Base-by-base conservation (phyloP, 768 basidiomycete species). In the Suillus sp. region DNA sequence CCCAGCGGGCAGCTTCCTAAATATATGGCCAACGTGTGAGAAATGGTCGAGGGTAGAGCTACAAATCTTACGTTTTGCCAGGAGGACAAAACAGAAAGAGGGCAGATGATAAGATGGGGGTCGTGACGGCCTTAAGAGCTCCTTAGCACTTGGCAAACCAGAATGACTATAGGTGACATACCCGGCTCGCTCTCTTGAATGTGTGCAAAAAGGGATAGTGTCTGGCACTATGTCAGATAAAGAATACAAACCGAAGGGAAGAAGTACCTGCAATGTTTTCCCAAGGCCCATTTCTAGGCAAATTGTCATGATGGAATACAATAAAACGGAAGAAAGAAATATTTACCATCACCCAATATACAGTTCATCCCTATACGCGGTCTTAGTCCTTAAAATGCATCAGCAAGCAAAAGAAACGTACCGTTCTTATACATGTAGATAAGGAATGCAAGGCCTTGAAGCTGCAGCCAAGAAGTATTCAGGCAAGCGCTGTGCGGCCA, bases 91-190 rank as follows among this genome's bases (percentile, higher is more conserved):
- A 88, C 87, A 9, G 88, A 89, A 3, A 92, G 80, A 0, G 90
- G 90, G 69, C 90, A 91, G 60, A 91, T 82, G 53, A 92, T 83
- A 32, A 92, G 81, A 73, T 90, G 89, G 11, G 90, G 88, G 38
- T 86, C 85, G 27, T 72, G 74, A n/a, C 62, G 66, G 10, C 76
- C 82, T 82, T 40, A 22, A 50, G 9, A 20, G 20, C 27, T 20
- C 6, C 18, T 57, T 3, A 27, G 57, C 54, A 0, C 57, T 14
- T 27, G 27, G 3, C 40, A 53, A 57, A 54, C 22, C 45, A 20
- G 6, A 9, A 11, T 14, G 18, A 56, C 14, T 25, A 25, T n/a
- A 51, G 25, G 35, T 59, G 7, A 68, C 68, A 62, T 56, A 78
- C 85, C 79, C 51, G 78, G 74, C 14, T 80, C 76, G 27, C 70